phyloP scores from a whole-genome alignment of 768 basidiomycete genomes.

The Pulveroboletus sp. region DNA sequence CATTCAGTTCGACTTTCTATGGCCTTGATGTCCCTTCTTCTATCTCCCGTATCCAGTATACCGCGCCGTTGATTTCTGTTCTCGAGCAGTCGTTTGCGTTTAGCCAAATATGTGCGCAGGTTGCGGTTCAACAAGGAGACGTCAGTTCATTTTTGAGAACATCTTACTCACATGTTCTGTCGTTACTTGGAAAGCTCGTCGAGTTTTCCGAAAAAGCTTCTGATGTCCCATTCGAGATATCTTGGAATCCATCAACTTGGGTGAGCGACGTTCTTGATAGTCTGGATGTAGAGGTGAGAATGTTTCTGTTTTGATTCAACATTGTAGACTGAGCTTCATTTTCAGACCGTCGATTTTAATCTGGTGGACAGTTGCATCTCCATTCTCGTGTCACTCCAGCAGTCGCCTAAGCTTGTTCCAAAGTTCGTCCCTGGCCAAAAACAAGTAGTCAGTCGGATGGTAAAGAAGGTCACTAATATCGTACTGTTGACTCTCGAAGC shows the following conservation, averaged over 20 bases:
- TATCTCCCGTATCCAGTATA: conserved; percentile 23
- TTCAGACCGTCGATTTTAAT: conserved; percentile 50
- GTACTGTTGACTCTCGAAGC: neutral
- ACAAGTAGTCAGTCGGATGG: conserved; percentile 55
- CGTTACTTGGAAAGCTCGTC: conserved; percentile 50
- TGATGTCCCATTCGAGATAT: conserved; percentile 34
- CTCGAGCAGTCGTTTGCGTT: conserved; percentile 55
- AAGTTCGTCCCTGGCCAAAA: conserved; percentile 54
- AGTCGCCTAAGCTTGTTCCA: conserved; percentile 48
- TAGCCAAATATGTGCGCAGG: conserved; percentile 43
- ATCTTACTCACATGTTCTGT: conserved; percentile 50
- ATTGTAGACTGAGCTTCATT: conserved; percentile 6
- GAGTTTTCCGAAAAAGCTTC: conserved; percentile 36
- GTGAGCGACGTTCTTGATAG: conserved; percentile 48
- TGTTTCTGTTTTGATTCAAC: neutral
- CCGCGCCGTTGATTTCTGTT: conserved; percentile 53
- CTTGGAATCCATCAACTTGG: conserved; percentile 71
- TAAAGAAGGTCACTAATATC: conserved; percentile 41
- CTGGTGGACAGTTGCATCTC: conserved; percentile 63
- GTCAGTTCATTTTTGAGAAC: conserved; percentile 41
- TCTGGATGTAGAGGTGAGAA: conserved; percentile 54
- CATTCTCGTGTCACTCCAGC: conserved; percentile 54
- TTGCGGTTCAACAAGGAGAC: conserved; percentile 31
- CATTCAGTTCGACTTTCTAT: conserved; percentile 65
- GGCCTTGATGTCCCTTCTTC: conserved; percentile 36